phyloP scores from a whole-genome alignment of 306 rosid genomes.

The Inga leiocalycina region DNA sequence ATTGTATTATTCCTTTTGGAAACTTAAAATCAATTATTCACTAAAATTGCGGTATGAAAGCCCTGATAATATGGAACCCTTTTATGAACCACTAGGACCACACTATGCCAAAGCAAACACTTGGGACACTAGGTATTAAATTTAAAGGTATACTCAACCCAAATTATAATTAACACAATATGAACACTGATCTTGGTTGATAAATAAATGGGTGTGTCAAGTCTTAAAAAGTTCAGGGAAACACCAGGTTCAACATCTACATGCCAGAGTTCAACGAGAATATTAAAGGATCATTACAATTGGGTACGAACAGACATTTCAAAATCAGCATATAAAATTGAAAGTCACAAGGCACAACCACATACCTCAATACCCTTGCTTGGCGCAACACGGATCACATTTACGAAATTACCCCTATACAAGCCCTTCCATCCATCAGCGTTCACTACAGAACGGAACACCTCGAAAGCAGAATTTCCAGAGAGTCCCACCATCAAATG shows the following conservation, averaged over 20 bases:
- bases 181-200: not conserved
- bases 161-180: not conserved
- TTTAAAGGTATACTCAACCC: not conserved
- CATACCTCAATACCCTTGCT: slow-evolving; percentile 58
- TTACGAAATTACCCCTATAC: slow-evolving; percentile 52
- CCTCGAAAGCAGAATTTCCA: slow-evolving; percentile 43
- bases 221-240: not conserved
- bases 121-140: not conserved
- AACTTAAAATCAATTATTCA: not conserved
- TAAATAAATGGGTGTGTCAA: not conserved
- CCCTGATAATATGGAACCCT: not conserved
- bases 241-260: not conserved
- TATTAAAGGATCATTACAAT: not conserved
- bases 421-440: slow-evolving; percentile 61
- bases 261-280: not conserved
- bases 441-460: slow-evolving; percentile 45
- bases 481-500: slow-evolving; percentile 58
- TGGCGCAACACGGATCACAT: slow-evolving; percentile 58
- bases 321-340: not conserved
- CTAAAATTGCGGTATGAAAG: not conserved
- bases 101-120: not conserved
- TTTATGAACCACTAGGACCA: not conserved
- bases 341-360: not conserved
- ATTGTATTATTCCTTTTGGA: too few relatives aligned
- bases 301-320: not conserved